Conservation (phyloP, 345 rosid species). For the Passiflora organensis region DNA sequence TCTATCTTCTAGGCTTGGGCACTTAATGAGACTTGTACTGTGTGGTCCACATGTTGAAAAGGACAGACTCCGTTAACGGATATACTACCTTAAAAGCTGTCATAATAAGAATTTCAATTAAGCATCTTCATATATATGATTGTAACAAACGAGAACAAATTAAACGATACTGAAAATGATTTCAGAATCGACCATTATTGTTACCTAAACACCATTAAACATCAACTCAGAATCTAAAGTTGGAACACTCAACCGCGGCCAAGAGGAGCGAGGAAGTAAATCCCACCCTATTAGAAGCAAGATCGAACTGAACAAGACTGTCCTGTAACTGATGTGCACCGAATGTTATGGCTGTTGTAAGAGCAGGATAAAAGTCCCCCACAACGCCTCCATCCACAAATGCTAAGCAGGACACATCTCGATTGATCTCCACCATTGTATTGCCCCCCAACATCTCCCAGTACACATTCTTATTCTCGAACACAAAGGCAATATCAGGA, state of each 20-base stretch:
- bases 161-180: no score
- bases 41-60: no score
- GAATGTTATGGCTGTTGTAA: constrained; percentile 8
- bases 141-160: no score
- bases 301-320: constrained; percentile 14
- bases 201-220: no score
- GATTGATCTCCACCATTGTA: constrained; percentile 19
- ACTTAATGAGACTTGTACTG: no score
- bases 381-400: constrained; percentile 15
- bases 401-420: constrained; percentile 21
- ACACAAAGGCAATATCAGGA: constrained; percentile 17
- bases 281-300: constrained; percentile 7
- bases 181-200: no score
- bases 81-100: no score
- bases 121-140: no score
- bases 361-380: background rate
- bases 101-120: no score
- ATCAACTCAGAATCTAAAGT: constrained; percentile 18
- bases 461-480: constrained; percentile 12
- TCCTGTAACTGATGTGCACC: constrained; percentile 21
- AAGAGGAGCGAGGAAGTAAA: constrained; percentile 12
- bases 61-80: no score
- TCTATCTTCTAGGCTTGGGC: no score
- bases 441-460: constrained; percentile 25
- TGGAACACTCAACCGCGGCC: constrained; percentile 14